Evolutionary conservation across 1,284 basidiomycete species (phyloP), one percentile per base, ranked within the genome.

Genomic region (Marasmius fiardii): DNA sequence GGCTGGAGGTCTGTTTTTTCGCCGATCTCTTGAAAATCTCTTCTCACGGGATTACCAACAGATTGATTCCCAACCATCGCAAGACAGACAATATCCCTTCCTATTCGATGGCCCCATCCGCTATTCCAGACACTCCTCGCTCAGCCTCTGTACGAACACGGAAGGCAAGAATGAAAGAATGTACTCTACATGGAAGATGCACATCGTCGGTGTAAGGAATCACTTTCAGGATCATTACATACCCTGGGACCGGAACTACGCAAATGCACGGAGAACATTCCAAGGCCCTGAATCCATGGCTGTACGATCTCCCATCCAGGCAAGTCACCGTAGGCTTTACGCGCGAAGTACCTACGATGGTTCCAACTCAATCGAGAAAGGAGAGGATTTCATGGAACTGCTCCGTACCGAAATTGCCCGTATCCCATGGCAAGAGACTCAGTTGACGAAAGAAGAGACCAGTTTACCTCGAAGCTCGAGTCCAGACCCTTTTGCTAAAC

Each of bases 131-230:
- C 87, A 90, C 64, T 80, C 74, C 67, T 88, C 86, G 2, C 86
- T 86, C 0, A 87, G 86, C 24, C 71, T 70, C 2, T 67, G 88
- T 31, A 84, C 85, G 3, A 81, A 82, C 56, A 66, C 83, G 53
- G 78, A 83, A 65, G 80, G 83, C 57, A 20, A 23, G 12, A 49
- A 49, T 31, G 76, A 75, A 0, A 81, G 87, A 0, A 72, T 90
- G n/a, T 90, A 90, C 67, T 85, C 85, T 23, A 91, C 88, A 1
- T 91, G 88, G 88, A 90, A 90, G 67, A 77, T 90, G 59, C 86
- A 82, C 64, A 73, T 90, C 66, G 77, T 77, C 55, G 85, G 82
- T 31, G 70, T 90, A 2, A 77, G 74, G 2, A 65, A 77, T 6
- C 81, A 82, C 70, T 87, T 90, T 64, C 74, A 79, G 2, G 78